Evolutionary conservation across 1,284 basidiomycete species (phyloP), one percentile per base, ranked within the genome.

Genomic region (Ceratobasidium sp.): DNA sequence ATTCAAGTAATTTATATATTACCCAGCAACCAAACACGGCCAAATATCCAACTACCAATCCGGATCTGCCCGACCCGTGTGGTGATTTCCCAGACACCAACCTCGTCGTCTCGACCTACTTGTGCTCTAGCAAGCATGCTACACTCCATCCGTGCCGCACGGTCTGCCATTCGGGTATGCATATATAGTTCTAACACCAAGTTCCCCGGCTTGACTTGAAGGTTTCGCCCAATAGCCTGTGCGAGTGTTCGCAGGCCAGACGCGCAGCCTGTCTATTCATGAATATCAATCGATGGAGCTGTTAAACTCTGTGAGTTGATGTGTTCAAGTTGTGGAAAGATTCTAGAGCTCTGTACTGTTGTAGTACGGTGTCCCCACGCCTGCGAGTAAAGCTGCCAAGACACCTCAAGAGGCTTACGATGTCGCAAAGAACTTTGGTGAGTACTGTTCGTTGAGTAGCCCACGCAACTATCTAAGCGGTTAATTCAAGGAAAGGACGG

Each of bases 211-310:
- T 50, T 44, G 46, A 67, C 10, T 33, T 67, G 33, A 44, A 67
- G 18, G 27, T 67, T 64, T 48, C 33, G 60, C 18, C 35, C n/a
- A 41, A 65, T 33, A 74, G 71, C 71, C 71, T 35, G 70, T 44
- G 46, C 71, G 71, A 65, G 71, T 30, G 33, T 91, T 90, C 89
- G 90, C 90, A 82, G 89, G 91, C 84, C 96, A 97, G 90, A 95
- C 89, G 88, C 95, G 97, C 82, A 94, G 93, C 86, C 91, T 99
- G 83, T 98, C 96, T 65, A 97, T 99, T 83, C 97, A 99, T 87
- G 97, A 99, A 88, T 96, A 99, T 88, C 96, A 99, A 85, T 98
- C 96, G 74, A 94, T 99, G 86, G 92, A 93, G 82, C 89, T 99
- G 67, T 91, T 99, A 82, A 98, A 98, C 88, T 92, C 94, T 81